Evolutionary conservation across 2,329 filamentous ascomycete genomes (phyloP), one percentile per base, ranked within the genome.

Genomic region (Grosmannia clavigera): DNA sequence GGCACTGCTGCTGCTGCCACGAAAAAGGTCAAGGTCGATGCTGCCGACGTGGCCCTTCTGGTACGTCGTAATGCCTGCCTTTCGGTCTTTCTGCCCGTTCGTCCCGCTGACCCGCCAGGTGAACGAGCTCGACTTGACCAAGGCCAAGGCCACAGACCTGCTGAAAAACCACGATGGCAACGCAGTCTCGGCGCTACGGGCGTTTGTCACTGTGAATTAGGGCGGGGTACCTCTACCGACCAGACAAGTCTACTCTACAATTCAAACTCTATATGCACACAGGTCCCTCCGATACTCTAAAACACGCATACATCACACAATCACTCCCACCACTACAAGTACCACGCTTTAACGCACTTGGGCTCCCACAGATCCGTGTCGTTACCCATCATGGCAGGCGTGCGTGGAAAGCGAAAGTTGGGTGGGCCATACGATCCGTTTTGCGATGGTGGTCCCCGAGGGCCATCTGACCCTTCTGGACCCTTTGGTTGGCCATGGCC

Each of bases 1-100:
- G 67, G 71, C 70, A 57, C 48, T 7, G 35, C 33, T 19, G 46
- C n/a, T 11, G 50, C 63, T 67, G 72, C 74, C 59, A 66, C 70
- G 11, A 84, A 81, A 73, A 81, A 80, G 68, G 80, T 91, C 68
- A 92, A 92, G 76, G 82, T 92, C 54, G 87, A 91, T 63, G 73
- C 81, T 6, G 83, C 80, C 3, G 87, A 92, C 70, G 86, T 92
- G 5, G 72, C 79, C 5, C 72, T 92, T 57, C 69, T 92, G 70
- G 86, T 88, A 69, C 65, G 82, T 57, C 2, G 5, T 56, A 10
- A 4, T 3, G 25, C 12, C 33, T 19, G 12, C 12, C 11, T 6
- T 25, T 22, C 22, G 9, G 25, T 31, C 27, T 31, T 19, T 9
- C 12, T 14, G 3, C 11, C 2, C 6, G 57, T 38, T 5, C n/a